phyloP scores from a whole-genome alignment of 2,329 filamentous ascomycete genomes.

The Xylaria sp. region DNA sequence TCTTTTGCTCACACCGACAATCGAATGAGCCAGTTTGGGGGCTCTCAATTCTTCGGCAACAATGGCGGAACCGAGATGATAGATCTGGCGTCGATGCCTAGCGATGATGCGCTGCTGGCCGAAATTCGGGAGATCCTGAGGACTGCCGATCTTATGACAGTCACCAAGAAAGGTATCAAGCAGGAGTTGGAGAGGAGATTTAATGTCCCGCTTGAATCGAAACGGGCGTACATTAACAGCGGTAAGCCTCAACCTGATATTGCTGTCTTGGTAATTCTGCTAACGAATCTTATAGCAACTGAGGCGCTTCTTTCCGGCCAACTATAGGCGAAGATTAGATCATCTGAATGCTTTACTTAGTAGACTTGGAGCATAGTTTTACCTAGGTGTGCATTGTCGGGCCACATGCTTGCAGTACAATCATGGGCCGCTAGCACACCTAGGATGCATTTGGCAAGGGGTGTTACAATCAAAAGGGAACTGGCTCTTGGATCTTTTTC shows the following conservation, averaged over 20 bases:
- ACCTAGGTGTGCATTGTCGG: slow-evolving; percentile 15
- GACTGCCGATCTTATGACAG: slow-evolving; percentile 94
- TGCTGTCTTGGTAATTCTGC: slow-evolving; percentile 43
- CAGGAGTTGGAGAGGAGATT: slow-evolving; percentile 91
- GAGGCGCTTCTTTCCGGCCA: slow-evolving; percentile 83
- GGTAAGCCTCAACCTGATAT: slow-evolving; percentile 66
- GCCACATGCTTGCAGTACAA: slow-evolving; percentile 20
- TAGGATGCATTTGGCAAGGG: slow-evolving; percentile 36
- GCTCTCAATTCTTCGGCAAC: slow-evolving; percentile 67
- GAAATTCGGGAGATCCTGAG: slow-evolving; percentile 95
- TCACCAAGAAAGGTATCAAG: slow-evolving; percentile 99
- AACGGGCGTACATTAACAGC: slow-evolving; percentile 93
- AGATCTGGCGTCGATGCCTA: slow-evolving; percentile 80
- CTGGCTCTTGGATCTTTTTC: slow-evolving; percentile 16
- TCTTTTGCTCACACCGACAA: slow-evolving; percentile 82
- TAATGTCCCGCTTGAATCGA: slow-evolving; percentile 84
- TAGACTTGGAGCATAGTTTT: slow-evolving; percentile 7
- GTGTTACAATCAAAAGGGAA: slow-evolving; percentile 36
- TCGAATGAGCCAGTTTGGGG: slow-evolving; percentile 70
- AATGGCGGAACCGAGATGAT: slow-evolving; percentile 77
- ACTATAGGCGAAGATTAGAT: slow-evolving; percentile 59
- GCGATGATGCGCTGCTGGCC: slow-evolving; percentile 87
- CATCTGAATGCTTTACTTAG: slow-evolving; percentile 3
- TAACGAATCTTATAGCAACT: slow-evolving; percentile 64
- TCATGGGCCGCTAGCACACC: slow-evolving; percentile 22